Evolutionary conservation across 345 rosid genomes (phyloP).

Genomic region (Bruguiera gymnorhiza): DNA sequence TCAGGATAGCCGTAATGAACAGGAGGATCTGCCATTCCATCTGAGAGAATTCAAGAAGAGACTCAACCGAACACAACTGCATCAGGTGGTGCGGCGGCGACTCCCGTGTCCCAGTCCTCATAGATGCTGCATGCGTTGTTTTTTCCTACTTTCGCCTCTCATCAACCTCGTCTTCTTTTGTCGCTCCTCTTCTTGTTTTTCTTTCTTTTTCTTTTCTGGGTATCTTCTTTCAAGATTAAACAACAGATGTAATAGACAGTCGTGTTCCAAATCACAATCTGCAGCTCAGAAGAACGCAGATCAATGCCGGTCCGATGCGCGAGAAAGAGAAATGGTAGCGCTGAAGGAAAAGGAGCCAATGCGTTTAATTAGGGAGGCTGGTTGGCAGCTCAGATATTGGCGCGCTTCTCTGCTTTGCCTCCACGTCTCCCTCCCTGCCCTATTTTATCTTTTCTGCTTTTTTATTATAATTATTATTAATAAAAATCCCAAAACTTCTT

Average conservation of each 20-base stretch:
- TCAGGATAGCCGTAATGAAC: slow-evolving; percentile 66
- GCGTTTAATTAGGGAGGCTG: slow-evolving; percentile 14
- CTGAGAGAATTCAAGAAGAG: slow-evolving; percentile 50
- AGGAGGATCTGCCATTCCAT: slow-evolving; percentile 99
- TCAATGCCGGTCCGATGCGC: not conserved
- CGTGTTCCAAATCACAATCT: too few relatives aligned
- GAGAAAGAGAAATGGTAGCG: not conserved
- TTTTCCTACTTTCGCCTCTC: slow-evolving; percentile 40
- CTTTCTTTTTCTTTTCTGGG: not conserved
- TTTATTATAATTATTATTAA: too few relatives aligned
- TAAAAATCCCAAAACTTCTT: too few relatives aligned
- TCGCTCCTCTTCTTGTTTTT: too few relatives aligned
- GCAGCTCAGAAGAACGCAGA: not conserved
- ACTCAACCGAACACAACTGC: slow-evolving; percentile 44
- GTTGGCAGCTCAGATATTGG: slow-evolving; percentile 55
- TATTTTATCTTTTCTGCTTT: too few relatives aligned
- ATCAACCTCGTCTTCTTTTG: slow-evolving; percentile 19
- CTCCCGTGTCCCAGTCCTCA: slow-evolving; percentile 76
- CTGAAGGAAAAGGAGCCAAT: slow-evolving; percentile 30
- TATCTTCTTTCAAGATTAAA: too few relatives aligned
- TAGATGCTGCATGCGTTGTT: slow-evolving; percentile 57
- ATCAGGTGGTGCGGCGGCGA: slow-evolving; percentile 52
- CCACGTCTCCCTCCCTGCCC: slow-evolving; percentile 28
- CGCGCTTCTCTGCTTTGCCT: slow-evolving; percentile 48
- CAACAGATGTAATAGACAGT: too few relatives aligned